phyloP scores from a whole-genome alignment of 768 basidiomycete species.

The Termitomyces sp. region DNA sequence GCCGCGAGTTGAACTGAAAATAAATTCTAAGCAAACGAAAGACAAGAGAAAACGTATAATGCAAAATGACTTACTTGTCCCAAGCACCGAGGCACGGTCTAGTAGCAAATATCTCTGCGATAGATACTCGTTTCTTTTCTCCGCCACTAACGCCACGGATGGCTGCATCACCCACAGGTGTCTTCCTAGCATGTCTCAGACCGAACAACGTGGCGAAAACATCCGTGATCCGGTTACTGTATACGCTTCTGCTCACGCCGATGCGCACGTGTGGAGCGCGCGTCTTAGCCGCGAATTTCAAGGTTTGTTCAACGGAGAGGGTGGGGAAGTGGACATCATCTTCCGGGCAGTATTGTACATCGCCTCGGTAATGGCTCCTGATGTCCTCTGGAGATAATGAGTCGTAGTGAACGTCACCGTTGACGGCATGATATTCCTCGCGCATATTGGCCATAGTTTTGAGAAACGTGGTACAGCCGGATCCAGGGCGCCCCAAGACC shows the following conservation, averaged over 20 bases:
- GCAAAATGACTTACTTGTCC: conserved; percentile 18
- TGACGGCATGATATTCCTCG: conserved; percentile 60
- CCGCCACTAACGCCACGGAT: conserved; percentile 58
- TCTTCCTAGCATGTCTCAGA: conserved; percentile 66
- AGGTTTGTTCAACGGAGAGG: conserved; percentile 73
- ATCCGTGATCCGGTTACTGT: conserved; percentile 45
- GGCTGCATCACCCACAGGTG: conserved; percentile 62
- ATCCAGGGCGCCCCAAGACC: conserved; percentile 83
- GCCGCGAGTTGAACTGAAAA: conserved; percentile 57
- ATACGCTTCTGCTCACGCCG: conserved; percentile 39
- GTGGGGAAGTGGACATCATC: conserved; percentile 86
- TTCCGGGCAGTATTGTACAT: conserved; percentile 78
- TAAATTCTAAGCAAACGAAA: background rate
- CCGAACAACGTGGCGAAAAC: conserved; percentile 69
- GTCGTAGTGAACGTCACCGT: conserved; percentile 77
- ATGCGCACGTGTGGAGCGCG: conserved; percentile 60
- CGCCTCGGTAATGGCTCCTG: conserved; percentile 64
- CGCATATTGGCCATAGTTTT: conserved; percentile 79
- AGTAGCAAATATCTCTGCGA: conserved; percentile 61
- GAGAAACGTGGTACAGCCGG: conserved; percentile 83
- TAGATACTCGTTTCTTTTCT: conserved; percentile 56
- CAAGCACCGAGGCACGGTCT: conserved; percentile 49
- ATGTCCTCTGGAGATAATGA: conserved; percentile 67
- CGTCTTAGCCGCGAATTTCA: conserved; percentile 64
- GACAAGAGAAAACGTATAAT: background rate